phyloP scores from a whole-genome alignment of 2,329 filamentous ascomycete genomes.

The Clarireedia homoeocarpa region DNA sequence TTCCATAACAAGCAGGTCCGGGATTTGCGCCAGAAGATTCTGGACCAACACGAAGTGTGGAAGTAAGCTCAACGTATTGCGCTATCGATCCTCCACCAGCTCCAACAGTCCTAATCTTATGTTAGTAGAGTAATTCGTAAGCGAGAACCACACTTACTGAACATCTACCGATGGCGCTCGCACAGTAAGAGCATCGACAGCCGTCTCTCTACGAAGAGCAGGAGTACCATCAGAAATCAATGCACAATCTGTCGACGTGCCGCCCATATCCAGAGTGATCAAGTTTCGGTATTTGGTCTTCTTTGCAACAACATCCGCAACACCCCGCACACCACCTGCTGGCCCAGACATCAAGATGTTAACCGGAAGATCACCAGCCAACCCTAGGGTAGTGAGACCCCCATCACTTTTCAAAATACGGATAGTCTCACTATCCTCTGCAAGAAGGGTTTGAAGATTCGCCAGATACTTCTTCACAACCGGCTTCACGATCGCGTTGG shows the following conservation, averaged over 20 bases:
- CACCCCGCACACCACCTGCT: neutral
- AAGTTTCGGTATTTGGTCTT: constrained; percentile 1
- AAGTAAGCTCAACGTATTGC: constrained; percentile 3
- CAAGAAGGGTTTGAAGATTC: neutral
- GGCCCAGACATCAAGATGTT: neutral
- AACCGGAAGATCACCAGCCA: neutral
- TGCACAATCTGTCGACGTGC: neutral
- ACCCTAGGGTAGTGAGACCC: neutral
- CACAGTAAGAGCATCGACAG: neutral
- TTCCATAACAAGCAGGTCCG: constrained; percentile 2
- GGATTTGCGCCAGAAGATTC: constrained; percentile 4
- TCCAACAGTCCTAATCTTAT: neutral
- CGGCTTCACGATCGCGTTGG: neutral
- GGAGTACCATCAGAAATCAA: neutral
- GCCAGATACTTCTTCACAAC: neutral
- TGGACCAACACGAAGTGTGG: neutral
- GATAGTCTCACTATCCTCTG: constrained; percentile 1
- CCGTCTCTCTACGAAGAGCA: neutral
- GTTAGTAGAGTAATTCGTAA: neutral
- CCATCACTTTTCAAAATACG: constrained; percentile 6
- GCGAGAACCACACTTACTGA: neutral
- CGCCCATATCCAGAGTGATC: constrained; percentile 4
- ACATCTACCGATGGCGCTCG: constrained; percentile 2
- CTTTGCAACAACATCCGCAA: neutral
- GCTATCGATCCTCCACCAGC: constrained; percentile 3